Base-by-base conservation (phyloP, 441 rosid species). In the Adansonia grandidieri region DNA sequence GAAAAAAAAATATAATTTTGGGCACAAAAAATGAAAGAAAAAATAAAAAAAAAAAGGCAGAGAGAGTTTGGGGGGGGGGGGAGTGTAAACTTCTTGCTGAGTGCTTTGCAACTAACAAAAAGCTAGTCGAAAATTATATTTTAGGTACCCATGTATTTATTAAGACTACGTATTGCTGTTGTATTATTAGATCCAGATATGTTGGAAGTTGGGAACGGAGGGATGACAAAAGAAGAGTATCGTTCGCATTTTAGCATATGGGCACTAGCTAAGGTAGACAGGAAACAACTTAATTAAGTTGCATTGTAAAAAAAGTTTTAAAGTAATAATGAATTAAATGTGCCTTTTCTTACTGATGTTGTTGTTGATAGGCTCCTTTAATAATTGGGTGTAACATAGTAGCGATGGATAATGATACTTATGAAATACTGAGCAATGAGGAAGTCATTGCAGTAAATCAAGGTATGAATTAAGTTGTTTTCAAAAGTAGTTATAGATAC, bases 121-220 rank as follows among this genome's bases (percentile, higher is more conserved):
- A 45, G 2, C 50, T 6, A 9, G 50, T 7, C 2, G 10, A 45
- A 45, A 45, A 45, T 8, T 45, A 8, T 45, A 9, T 45, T 8
- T 45, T 9, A 45, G 9, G 50, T 45, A 45, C 50, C 11, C 50
- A 7, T 48, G 3, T 9, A 48, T 9, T 11, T 48, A 48, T 15
- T 53, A 53, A 15, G 15, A n/a, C 19, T 53, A 15, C 19, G n/a
- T 14, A 14, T 14, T 3, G 3, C 4, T 13, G 5, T 51, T 24
- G 65, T 60, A 48, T 44, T 61, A 6, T 75, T 28, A 79, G 82
- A 76, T 28, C 82, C 82, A 0, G 76, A 79, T 56, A 88, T 86
- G 91, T 81, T 90, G 65, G 91, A 90, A 82, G 89, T 90, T 1
- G 91, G 93, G 32, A 90, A 90, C 20, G 93, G 91, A 48, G 90